Conservation (phyloP, 208 protist species). For the Trypanosoma melophagium region DNA sequence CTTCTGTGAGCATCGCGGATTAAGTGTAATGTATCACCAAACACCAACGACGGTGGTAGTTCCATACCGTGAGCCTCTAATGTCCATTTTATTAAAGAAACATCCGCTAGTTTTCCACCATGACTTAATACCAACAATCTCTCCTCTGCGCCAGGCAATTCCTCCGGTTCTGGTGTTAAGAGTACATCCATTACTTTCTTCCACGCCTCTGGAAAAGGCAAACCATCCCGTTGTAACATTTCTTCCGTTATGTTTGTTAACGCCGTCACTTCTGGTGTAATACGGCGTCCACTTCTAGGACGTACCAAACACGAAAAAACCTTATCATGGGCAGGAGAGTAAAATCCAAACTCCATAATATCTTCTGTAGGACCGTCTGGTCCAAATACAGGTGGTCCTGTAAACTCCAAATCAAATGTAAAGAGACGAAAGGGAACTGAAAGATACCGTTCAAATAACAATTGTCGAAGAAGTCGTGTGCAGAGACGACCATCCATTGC, state of each 20-base stretch:
- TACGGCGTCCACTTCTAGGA: slow-evolving; percentile 54
- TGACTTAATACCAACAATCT: slow-evolving; percentile 82
- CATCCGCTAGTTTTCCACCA: slow-evolving; percentile 87
- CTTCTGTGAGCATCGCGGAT: slow-evolving; percentile 87
- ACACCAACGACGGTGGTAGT: slow-evolving; percentile 65
- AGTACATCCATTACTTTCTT: slow-evolving; percentile 66
- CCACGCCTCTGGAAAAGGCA: slow-evolving; percentile 84
- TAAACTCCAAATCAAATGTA: slow-evolving; percentile 91
- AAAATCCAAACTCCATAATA: slow-evolving; percentile 87
- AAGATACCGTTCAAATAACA: slow-evolving; percentile 84
- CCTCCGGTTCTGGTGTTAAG: slow-evolving; percentile 61
- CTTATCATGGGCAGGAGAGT: slow-evolving; percentile 69
- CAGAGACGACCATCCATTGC: slow-evolving; percentile 80
- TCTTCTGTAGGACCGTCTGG: slow-evolving; percentile 84
- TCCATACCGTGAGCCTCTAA: slow-evolving; percentile 67
- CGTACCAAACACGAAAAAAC: slow-evolving; percentile 74
- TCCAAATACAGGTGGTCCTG: slow-evolving; percentile 80
- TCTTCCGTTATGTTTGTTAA: slow-evolving; percentile 80
- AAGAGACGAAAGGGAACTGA: slow-evolving; percentile 84
- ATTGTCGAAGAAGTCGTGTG: slow-evolving; percentile 58
- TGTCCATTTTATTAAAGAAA: slow-evolving; percentile 86
- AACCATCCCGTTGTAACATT: slow-evolving; percentile 63
- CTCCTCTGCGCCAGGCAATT: slow-evolving; percentile 56
- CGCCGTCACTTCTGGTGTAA: slow-evolving; percentile 58
- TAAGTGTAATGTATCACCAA: slow-evolving; percentile 87